These are phyloP conservation scores for Exsudoporus frostii DNA, from an alignment of 768 basidiomycete genomes.

Conservation along the genomic window DNA sequence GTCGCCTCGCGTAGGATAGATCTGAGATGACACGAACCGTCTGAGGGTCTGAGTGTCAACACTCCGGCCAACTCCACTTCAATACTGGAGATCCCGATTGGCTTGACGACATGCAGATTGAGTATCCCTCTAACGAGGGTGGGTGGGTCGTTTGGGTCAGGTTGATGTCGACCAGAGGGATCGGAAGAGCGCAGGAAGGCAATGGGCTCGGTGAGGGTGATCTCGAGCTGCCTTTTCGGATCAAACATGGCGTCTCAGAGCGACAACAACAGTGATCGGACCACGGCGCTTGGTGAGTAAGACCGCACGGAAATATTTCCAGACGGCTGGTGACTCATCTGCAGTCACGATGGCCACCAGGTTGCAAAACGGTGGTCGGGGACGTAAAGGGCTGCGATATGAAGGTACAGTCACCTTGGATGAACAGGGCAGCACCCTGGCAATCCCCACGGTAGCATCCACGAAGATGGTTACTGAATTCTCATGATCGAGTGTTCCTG, in stretches of 20 bases:
- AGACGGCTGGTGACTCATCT: too few species aligned
- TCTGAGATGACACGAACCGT: slow-evolving; percentile 54
- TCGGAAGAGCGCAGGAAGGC: slow-evolving; percentile 66
- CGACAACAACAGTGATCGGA: neutral
- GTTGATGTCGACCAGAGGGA: slow-evolving; percentile 35
- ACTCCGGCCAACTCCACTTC: slow-evolving; percentile 75
- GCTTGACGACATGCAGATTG: slow-evolving; percentile 63
- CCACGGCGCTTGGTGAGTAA: neutral
- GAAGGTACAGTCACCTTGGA: neutral
- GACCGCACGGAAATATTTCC: neutral
- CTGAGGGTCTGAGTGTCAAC: slow-evolving; percentile 55
- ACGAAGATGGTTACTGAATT: neutral
- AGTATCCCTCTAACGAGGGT: slow-evolving; percentile 66
- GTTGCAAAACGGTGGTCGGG: too few species aligned
- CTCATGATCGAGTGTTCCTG: neutral
- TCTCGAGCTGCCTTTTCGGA: slow-evolving; percentile 43
- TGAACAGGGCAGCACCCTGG: neutral
- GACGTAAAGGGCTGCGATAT: too few species aligned
- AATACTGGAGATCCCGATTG: slow-evolving; percentile 83
- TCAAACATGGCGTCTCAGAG: slow-evolving; percentile 17
- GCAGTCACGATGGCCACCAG: too few species aligned
- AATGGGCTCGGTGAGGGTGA: slow-evolving; percentile 71
- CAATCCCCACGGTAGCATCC: neutral
- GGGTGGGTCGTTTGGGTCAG: slow-evolving; percentile 46
- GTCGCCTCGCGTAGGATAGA: neutral